phyloP scores from a whole-genome alignment of 2,329 filamentous ascomycete genomes.

The Zymoseptoria pseudotritici region DNA sequence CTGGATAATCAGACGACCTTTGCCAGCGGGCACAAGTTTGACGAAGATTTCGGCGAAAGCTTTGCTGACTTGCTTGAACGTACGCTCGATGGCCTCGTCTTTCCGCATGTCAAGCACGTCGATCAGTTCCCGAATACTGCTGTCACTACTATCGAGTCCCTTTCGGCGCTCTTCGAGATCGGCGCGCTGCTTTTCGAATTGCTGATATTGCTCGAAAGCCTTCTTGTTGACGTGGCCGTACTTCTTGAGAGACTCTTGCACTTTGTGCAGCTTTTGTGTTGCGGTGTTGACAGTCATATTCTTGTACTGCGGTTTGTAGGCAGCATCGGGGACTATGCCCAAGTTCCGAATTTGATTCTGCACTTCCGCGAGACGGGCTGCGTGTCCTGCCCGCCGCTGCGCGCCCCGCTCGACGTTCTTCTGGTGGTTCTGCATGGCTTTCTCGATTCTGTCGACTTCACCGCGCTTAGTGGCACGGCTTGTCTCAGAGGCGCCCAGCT shows the following conservation, averaged over 20 bases:
- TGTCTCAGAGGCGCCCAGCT: slow-evolving; percentile 54
- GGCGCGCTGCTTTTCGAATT: slow-evolving; percentile 87
- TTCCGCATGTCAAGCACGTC: slow-evolving; percentile 89
- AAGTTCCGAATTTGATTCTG: slow-evolving; percentile 85
- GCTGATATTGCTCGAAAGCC: slow-evolving; percentile 97
- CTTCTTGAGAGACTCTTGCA: slow-evolving; percentile 88
- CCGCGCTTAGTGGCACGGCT: slow-evolving; percentile 57
- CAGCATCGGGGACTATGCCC: slow-evolving; percentile 87
- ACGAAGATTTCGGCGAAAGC: slow-evolving; percentile 92
- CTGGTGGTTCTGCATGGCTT: slow-evolving; percentile 74
- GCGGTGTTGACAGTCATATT: slow-evolving; percentile 65
- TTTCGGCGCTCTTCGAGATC: slow-evolving; percentile 74
- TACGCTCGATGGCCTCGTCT: slow-evolving; percentile 95
- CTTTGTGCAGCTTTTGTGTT: slow-evolving; percentile 70
- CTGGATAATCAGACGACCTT: slow-evolving; percentile 87
- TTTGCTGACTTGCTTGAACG: slow-evolving; percentile 93
- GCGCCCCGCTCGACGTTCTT: slow-evolving; percentile 88
- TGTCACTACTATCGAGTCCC: slow-evolving; percentile 79
- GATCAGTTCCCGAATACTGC: slow-evolving; percentile 86
- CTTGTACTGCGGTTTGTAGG: slow-evolving; percentile 76
- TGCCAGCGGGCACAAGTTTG: slow-evolving; percentile 87
- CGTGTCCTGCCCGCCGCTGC: slow-evolving; percentile 75
- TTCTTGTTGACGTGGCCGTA: slow-evolving; percentile 99
- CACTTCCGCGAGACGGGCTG: slow-evolving; percentile 69
- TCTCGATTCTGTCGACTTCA: slow-evolving; percentile 66